These are phyloP conservation scores for Psilocybe subaeruginosa DNA, from an alignment of 768 basidiomycete species.

Conservation along the genomic window DNA sequence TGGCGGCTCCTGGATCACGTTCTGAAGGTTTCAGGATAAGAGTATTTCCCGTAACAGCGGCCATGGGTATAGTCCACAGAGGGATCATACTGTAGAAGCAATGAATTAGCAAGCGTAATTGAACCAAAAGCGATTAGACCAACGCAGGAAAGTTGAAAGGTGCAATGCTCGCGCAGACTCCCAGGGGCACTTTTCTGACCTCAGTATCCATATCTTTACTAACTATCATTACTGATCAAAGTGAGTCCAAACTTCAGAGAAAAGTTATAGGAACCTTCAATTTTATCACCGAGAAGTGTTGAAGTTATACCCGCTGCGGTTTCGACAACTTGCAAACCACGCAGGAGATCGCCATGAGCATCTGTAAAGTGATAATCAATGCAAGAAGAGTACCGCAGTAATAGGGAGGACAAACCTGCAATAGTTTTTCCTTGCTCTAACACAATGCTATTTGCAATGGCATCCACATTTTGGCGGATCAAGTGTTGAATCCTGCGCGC, in stretches of 20 bases:
- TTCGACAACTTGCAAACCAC: slow-evolving; percentile 90
- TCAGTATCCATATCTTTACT: slow-evolving; percentile 98
- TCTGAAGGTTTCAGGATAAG: slow-evolving; percentile 95
- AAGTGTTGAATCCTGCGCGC: slow-evolving; percentile 78
- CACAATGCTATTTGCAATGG: slow-evolving; percentile 87
- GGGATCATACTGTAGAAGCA: slow-evolving; percentile 82
- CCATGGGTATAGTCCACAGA: slow-evolving; percentile 93
- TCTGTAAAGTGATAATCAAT: slow-evolving; percentile 45
- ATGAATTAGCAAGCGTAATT: slow-evolving; percentile 1
- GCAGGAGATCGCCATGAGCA: slow-evolving; percentile 92
- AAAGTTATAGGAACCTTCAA: slow-evolving; percentile 68
- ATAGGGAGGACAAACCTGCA: slow-evolving; percentile 51
- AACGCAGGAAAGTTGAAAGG: slow-evolving; percentile 94
- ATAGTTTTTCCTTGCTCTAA: slow-evolving; percentile 96
- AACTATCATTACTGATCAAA: slow-evolving; percentile 44
- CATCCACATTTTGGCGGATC: slow-evolving; percentile 84
- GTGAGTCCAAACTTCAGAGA: not conserved
- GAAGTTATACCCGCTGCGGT: slow-evolving; percentile 81
- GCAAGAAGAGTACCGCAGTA: not conserved
- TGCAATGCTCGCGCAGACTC: slow-evolving; percentile 84
- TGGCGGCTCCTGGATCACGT: slow-evolving; percentile 94
- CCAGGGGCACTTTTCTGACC: slow-evolving; percentile 80
- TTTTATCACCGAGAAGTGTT: slow-evolving; percentile 85
- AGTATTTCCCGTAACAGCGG: slow-evolving; percentile 89
- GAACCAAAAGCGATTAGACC: slow-evolving; percentile 26